Percentiles rank a stretch among this genome's conserved stretches.
phyloP scores from a whole-genome alignment of 2,329 filamentous ascomycete species.

The Paecilomyces sp. region DNA sequence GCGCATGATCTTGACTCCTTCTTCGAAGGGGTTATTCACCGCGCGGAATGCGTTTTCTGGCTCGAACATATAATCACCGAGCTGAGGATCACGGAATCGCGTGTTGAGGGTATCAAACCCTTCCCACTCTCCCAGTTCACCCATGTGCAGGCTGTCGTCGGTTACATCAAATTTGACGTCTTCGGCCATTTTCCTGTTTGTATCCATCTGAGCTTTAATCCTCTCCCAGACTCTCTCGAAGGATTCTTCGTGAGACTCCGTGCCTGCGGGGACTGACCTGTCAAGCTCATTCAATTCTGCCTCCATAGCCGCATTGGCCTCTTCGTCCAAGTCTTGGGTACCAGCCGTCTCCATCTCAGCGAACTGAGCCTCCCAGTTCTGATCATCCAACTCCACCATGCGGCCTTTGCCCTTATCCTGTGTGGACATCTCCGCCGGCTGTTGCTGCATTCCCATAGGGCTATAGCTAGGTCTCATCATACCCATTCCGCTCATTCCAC shows the following conservation, averaged over 20 bases:
- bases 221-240: constrained; percentile 70
- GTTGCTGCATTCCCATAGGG: constrained; percentile 43
- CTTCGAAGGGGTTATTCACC: constrained; percentile 77
- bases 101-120: constrained; percentile 64
- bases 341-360: constrained; percentile 66
- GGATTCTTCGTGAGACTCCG: constrained; percentile 58
- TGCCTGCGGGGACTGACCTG: constrained; percentile 60
- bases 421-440: constrained; percentile 33
- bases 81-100: constrained; percentile 64
- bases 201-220: constrained; percentile 38
- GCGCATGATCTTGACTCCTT: constrained; percentile 87
- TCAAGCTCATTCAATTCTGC: constrained; percentile 85
- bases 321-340: constrained; percentile 47
- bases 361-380: constrained; percentile 95
- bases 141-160: constrained; percentile 47
- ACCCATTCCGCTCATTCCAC: constrained; percentile 38
- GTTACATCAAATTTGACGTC: constrained; percentile 49
- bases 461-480: constrained; percentile 40
- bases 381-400: constrained; percentile 86
- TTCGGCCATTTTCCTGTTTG: constrained; percentile 53
- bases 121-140: constrained; percentile 75
- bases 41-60: constrained; percentile 84
- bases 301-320: constrained; percentile 71
- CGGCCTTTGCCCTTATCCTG: constrained; percentile 76
- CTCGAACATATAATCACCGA: constrained; percentile 92